Evolutionary conservation across 2,329 filamentous ascomycete species (phyloP).

Genomic region (Beauveria sp.): DNA sequence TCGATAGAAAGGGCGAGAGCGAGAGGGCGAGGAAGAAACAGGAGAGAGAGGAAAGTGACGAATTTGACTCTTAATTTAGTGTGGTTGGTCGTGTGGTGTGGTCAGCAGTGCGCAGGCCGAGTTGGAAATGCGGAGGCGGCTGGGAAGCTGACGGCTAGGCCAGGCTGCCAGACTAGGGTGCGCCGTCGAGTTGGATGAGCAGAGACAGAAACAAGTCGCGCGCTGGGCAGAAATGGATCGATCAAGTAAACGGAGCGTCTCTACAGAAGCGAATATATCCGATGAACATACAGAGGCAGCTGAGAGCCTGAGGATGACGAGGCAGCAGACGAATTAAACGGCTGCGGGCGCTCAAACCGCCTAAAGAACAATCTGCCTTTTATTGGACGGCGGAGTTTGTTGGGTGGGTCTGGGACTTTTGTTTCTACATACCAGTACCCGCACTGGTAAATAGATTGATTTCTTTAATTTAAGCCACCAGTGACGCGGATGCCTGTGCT

Average conservation of each 20-base stretch:
- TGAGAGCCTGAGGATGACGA: neutral
- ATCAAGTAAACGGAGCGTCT: too few relatives aligned
- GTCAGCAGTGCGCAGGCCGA: neutral
- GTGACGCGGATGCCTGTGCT: too few relatives aligned
- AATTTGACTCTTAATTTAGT: too few relatives aligned
- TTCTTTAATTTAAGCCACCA: too few relatives aligned
- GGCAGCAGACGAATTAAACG: neutral
- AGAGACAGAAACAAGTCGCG: neutral
- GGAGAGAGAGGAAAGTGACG: neutral
- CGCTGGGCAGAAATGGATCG: too few relatives aligned
- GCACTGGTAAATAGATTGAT: too few relatives aligned
- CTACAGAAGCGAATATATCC: too few relatives aligned
- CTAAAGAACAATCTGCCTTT: too few relatives aligned
- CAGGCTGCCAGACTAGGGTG: too few relatives aligned
- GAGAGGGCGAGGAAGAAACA: neutral
- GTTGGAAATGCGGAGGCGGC: slow-evolving; percentile 5
- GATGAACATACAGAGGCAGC: neutral
- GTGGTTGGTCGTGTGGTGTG: neutral
- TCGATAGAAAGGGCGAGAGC: neutral
- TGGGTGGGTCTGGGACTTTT: too few relatives aligned
- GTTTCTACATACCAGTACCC: too few relatives aligned
- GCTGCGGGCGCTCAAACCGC: neutral
- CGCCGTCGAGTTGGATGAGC: too few relatives aligned
- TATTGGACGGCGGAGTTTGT: neutral
- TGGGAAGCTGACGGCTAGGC: neutral